Base-by-base conservation (phyloP, 805 yeast genomes). In the Middelhovenomyces tepae region DNA sequence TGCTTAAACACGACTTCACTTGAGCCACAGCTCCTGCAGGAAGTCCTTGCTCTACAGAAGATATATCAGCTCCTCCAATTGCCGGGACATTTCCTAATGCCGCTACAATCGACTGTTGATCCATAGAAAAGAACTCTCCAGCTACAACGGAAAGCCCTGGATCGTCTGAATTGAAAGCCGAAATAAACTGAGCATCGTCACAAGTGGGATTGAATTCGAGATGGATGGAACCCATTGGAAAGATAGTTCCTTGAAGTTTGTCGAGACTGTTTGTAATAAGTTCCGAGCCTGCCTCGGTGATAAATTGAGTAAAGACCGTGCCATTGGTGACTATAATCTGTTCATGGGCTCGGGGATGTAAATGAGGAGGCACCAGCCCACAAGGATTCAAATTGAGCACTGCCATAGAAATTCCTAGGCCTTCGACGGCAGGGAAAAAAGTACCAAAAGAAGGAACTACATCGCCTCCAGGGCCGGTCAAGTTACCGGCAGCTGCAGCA, bases 181-280 rank as follows among this genome's bases (percentile, higher is more conserved):
- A 23, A 11, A 40, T 17, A 24, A 35, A 40, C 4, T 37, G 13
- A 10, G 46, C 43, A 13, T 34, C 28, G 13, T 20, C 28, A 21
- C 48, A 44, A 17, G 43, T 40, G 7, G 48, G 48, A 31, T 44
- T 44, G 33, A 27, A 31, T 28, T 35, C 44, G 34, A 27, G 40
- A 22, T 40, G 48, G 11, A 44, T 14, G 5, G 48, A 34, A 7
- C 46, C 46, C 24, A 36, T 34, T 6, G 48, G 48, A 35, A 42
- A 44, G 8, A 42, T 22, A 6, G 43, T 43, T 7, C 38, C 27
- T 27, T 40, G 43, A n/a, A n/a, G 20, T 19, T 35, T 23, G 11
- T 32, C 11, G 24, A 44, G 28, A 10, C 28, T 19, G 24, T 34
- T 40, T 7, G 46, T 27, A 14, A 44, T 31, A 7, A 31, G 14